Evolutionary conservation across 768 basidiomycete genomes (phyloP).

Genomic region (Phanerodontia chrysosporium): DNA sequence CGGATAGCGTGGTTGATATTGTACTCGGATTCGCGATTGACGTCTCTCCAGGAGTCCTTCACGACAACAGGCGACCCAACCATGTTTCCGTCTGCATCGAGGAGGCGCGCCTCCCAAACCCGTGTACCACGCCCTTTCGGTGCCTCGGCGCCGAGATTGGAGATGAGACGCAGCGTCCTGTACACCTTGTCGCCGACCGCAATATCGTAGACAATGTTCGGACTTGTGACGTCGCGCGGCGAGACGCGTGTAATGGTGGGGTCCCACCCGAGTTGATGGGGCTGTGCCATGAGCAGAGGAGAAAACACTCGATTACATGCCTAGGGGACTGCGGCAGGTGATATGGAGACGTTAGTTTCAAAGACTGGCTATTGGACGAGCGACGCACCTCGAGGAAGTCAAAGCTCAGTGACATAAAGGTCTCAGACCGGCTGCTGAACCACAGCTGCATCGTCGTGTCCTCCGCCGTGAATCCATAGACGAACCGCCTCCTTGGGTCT

Average conservation of each 20-base stretch:
- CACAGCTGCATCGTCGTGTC: conserved; percentile 24
- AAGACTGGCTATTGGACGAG: background rate
- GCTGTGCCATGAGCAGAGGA: background rate
- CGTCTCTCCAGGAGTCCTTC: conserved; percentile 15
- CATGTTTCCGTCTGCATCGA: background rate
- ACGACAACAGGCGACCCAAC: background rate
- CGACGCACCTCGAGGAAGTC: conserved; percentile 17
- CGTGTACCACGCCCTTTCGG: conserved; percentile 10
- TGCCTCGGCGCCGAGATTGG: conserved; percentile 5
- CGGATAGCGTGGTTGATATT: background rate
- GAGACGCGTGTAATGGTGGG: background rate
- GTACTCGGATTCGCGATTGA: background rate
- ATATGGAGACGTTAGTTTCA: background rate
- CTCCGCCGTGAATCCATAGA: conserved; percentile 26
- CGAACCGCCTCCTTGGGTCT: conserved; percentile 23
- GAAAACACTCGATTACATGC: background rate
- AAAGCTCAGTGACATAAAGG: conserved; percentile 17
- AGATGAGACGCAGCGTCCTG: conserved; percentile 3
- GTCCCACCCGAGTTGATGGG: background rate
- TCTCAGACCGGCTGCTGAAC: conserved; percentile 18
- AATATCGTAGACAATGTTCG: background rate
- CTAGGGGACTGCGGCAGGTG: background rate
- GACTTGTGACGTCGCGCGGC: background rate
- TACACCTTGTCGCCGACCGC: background rate
- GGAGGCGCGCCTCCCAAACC: conserved; percentile 6